Base-by-base conservation (phyloP, 116 monocot genomes). In the Phalaenopsis hybrid region DNA sequence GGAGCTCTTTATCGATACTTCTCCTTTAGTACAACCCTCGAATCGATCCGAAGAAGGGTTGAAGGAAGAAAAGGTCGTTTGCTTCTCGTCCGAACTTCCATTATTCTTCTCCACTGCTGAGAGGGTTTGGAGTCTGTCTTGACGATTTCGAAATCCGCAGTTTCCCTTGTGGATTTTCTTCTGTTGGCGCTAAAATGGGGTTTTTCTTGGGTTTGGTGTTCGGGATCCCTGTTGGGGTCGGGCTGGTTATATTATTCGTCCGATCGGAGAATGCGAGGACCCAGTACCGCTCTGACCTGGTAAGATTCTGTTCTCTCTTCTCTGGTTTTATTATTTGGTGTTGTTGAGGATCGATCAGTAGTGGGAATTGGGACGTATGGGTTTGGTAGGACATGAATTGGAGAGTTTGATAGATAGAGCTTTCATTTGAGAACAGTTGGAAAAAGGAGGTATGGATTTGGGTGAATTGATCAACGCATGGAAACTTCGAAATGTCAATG, bases 181-280 rank as follows among this genome's bases (percentile, higher is more conserved):
- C 15, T 6, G 75, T 21, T 75, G 72, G 34, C 63, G 17, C 46
- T 44, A 55, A 15, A 37, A 92, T 92, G 91, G 88, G 85, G 78
- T 96, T 96, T 78, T 74, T 94, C 18, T 21, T 90, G 73, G 96
- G 92, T 18, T 46, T 92, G 69, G 15, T 89, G 6, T 52, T 96
- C 15, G 96, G 96, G 75, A 25, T 92, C 21, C 83, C 82, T 6
- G 74, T 88, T 55, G 96, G 96, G 43, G 68, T 96, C 44, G 92
- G 89, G 0, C 77, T 94, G 57, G 83, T 94, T n/a, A 74, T 94
- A 44, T 86, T 86, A 13, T 96, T 96, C 78, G 91, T 85, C 28
- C 85, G 79, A 21, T 86, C 79, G 23, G 94, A 96, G 87, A 94
- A 91, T 63, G 12, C 81, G 59, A 80, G 96, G 73, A 88, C 94